These are phyloP conservation scores for Alternaria sp. DNA, from an alignment of 2,329 filamentous ascomycete species.

Conservation along the genomic window DNA sequence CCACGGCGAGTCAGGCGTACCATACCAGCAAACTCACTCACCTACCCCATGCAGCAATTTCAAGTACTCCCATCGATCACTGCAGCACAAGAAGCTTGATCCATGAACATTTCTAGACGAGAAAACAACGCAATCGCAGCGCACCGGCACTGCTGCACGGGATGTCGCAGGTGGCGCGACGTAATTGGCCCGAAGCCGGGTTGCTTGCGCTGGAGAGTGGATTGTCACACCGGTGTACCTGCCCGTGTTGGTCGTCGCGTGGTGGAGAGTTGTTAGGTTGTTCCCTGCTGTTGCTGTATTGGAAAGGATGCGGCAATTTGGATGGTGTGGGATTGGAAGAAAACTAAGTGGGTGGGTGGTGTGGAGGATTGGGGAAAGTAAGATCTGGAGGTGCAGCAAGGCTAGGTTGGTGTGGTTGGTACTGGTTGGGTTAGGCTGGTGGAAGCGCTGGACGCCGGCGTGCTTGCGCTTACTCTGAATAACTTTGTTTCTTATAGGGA, in stretches of 20 bases:
- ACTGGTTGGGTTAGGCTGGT: neutral
- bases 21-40: neutral
- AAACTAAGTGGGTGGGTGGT: constrained; percentile 1
- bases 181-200: constrained; percentile 13
- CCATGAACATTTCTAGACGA: constrained; percentile 6
- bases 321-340: constrained; percentile 6
- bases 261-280: constrained; percentile 5
- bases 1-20: too few species aligned
- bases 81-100: constrained; percentile 8
- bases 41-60: constrained; percentile 4
- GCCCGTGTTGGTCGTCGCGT: constrained; percentile 10
- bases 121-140: constrained; percentile 2
- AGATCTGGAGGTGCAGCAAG: neutral
- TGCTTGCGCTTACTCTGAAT: neutral
- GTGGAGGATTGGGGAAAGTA: neutral
- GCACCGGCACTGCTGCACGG: constrained; percentile 9
- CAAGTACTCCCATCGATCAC: neutral
- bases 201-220: constrained; percentile 13
- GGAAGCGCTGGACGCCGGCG: neutral
- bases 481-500: neutral
- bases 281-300: constrained; percentile 13
- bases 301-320: constrained; percentile 7
- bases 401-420: neutral
- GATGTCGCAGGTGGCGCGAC: constrained; percentile 15
- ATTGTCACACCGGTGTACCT: constrained; percentile 12